Base-by-base conservation (phyloP, 306 rosid genomes). In the Gleditsia sinensis region DNA sequence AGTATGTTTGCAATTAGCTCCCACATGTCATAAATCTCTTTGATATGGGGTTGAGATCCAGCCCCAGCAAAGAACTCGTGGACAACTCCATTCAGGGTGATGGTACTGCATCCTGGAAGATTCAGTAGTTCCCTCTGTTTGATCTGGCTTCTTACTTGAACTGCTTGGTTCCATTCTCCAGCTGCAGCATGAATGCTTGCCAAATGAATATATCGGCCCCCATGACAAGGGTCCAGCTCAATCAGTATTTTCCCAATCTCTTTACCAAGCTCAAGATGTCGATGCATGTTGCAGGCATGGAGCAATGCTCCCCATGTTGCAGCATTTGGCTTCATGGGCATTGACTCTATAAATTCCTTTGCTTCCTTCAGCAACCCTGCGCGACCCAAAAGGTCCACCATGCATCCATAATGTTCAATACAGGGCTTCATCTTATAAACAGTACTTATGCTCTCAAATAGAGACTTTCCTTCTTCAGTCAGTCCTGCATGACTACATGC, bases 401-500 rank as follows among this genome's bases (percentile, higher is more conserved):
- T 85, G 76, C 90, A 86, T 19, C 90, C 88, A 49, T 79, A 83
- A 74, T 88, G 90, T 66, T 88, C 87, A 40, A 86, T 71, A 32
- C 74, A 65, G 17, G 85, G 93, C 53, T 72, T 81, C 76, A 83
- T 39, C 65, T 71, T 71, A 63, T 88, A 74, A 45, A 76, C 67
- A 65, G 45, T 13, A 37, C 11, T 57, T 69, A 81, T 85, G 68
- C 82, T 85, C 77, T 77, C 37, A 75, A 85, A 88, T 50, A 81
- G 39, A 14, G 39, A 81, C 61, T 62, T 84, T n/a, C 87, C 91
- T 65, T 84, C 89, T 72, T 82, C 79, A 68, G 76, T 74, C 9
- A 84, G 72, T 43, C 91, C 89, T 30, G 83, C 84, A 80, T 87
- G 86, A 75, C 89, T 84, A 61, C 91, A 87, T 56, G 88, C 92